These are phyloP conservation scores for Paecilomyces sp. DNA, from an alignment of 2,329 filamentous ascomycete species.

Conservation along the genomic window DNA sequence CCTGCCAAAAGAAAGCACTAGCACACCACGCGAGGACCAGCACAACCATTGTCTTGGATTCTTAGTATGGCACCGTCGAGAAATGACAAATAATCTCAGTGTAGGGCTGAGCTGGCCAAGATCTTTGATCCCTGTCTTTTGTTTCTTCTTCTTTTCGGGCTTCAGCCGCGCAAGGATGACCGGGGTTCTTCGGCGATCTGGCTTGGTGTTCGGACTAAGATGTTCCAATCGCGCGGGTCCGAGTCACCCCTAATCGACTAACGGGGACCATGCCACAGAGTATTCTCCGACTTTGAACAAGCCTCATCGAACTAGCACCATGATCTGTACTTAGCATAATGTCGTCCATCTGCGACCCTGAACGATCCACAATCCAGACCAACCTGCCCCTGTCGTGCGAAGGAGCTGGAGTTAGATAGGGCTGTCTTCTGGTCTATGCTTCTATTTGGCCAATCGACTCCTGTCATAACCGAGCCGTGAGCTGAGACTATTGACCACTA, in stretches of 20 bases:
- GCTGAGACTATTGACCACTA: background rate
- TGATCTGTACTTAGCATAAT: background rate
- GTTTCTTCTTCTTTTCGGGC: background rate
- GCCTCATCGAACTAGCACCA: background rate
- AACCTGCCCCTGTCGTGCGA: background rate
- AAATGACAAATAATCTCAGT: background rate
- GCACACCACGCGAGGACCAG: background rate
- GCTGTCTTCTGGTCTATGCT: background rate
- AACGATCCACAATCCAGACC: background rate
- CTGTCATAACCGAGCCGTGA: background rate
- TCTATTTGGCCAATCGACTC: background rate
- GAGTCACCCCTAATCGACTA: background rate
- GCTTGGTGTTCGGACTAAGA: background rate
- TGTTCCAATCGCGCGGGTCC: background rate
- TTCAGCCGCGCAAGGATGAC: background rate
- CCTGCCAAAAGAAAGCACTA: background rate
- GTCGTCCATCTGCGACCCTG: background rate
- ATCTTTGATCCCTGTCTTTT: background rate
- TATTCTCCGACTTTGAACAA: background rate
- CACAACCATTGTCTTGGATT: background rate
- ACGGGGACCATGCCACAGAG: background rate
- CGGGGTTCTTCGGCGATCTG: background rate
- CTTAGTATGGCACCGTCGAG: background rate
- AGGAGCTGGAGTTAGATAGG: background rate
- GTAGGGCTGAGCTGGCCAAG: background rate